A percentile compares a stretch with the other conserved stretches of the same genome.
Evolutionary conservation across 176 grass and related monocot genomes (phyloP).

Genomic region (Oropetium thomaeum): DNA sequence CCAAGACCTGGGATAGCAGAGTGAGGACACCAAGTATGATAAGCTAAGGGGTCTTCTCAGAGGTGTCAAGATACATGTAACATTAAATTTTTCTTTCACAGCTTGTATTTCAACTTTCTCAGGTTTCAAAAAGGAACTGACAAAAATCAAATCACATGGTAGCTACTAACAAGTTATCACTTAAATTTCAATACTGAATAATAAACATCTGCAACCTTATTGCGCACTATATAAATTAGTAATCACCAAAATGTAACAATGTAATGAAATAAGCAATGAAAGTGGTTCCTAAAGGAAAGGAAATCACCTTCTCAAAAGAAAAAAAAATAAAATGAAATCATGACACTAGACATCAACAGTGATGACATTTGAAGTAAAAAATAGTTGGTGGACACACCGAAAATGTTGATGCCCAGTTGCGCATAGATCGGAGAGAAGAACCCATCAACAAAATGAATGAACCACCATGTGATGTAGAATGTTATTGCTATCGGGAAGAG

Average conservation of each 20-base stretch:
- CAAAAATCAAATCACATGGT: background rate
- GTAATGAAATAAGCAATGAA: background rate
- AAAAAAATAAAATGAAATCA: too few relatives aligned
- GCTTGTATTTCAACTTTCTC: background rate
- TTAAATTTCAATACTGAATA: background rate
- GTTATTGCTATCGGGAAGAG: conserved; percentile 93
- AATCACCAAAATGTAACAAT: background rate
- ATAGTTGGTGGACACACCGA: conserved; percentile 44
- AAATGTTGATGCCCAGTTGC: conserved; percentile 90
- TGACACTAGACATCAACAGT: background rate
- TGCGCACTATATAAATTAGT: background rate
- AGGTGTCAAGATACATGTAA: conserved; percentile 11
- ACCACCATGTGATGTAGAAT: conserved; percentile 99
- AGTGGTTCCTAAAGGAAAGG: background rate
- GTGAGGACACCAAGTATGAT: background rate
- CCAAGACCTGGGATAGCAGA: conserved; percentile 64
- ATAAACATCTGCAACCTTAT: background rate
- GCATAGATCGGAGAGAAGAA: conserved; percentile 96
- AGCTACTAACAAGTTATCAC: background rate
- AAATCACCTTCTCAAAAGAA: too few relatives aligned
- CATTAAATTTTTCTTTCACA: background rate
- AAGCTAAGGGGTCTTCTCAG: background rate
- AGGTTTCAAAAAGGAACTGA: background rate
- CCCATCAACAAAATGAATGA: conserved; percentile 97
- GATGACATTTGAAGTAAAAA: conserved; percentile 4